phyloP scores from a whole-genome alignment of 1,284 basidiomycete species.

The Sporisorium sorghi region DNA sequence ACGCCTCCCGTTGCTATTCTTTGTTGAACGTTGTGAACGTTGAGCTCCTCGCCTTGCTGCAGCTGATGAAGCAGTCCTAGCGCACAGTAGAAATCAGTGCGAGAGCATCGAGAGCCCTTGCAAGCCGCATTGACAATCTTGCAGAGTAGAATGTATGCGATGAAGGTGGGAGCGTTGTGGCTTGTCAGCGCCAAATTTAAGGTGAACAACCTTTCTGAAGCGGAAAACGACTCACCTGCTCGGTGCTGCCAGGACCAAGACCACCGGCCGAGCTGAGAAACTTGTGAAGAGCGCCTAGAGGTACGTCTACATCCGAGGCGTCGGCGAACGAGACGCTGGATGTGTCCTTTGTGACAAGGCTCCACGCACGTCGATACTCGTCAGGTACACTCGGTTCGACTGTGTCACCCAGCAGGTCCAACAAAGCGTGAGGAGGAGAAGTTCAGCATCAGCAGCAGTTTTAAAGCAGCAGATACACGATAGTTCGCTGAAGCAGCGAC shows the following conservation, averaged over 20 bases:
- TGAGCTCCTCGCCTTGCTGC: slow-evolving; percentile 34
- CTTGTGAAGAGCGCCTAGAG: slow-evolving; percentile 33
- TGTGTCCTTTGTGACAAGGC: background rate
- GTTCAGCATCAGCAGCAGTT: background rate
- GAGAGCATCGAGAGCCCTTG: slow-evolving; percentile 37
- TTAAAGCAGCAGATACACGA: no score
- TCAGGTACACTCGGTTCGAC: slow-evolving; percentile 41
- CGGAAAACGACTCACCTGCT: slow-evolving; percentile 14
- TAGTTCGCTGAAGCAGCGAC: background rate
- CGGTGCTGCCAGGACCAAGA: slow-evolving; percentile 23
- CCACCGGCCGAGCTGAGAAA: slow-evolving; percentile 31
- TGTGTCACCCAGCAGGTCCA: background rate
- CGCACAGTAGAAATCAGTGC: slow-evolving; percentile 39
- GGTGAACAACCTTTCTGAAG: background rate
- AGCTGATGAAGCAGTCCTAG: slow-evolving; percentile 30
- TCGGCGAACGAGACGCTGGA: slow-evolving; percentile 9
- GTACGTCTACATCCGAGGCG: slow-evolving; percentile 24
- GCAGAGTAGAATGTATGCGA: background rate
- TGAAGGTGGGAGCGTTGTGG: background rate
- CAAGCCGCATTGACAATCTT: slow-evolving; percentile 43
- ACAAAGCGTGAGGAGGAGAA: background rate
- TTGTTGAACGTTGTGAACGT: slow-evolving; percentile 12
- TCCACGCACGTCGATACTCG: slow-evolving; percentile 28
- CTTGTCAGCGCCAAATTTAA: background rate
- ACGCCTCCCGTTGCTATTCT: slow-evolving; percentile 19